Percentiles rank a stretch among this genome's conserved stretches.
These are phyloP conservation scores for Diplodia sapinea DNA, from an alignment of 2,329 filamentous ascomycete genomes.

Conservation along the genomic window DNA sequence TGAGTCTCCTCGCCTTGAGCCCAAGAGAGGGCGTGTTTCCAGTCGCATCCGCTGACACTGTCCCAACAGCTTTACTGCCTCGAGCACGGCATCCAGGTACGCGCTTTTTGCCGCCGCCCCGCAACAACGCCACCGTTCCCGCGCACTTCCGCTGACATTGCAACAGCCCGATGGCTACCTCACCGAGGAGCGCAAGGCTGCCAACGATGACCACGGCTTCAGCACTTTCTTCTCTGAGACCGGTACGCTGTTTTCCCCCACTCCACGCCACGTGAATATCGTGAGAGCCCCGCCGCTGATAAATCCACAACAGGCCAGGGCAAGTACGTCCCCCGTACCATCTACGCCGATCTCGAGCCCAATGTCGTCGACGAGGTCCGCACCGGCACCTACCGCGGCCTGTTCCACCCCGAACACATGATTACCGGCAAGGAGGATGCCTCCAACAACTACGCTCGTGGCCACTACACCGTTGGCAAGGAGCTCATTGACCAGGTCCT, in stretches of 20 bases:
- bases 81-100: slow-evolving; percentile 98
- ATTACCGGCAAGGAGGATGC: slow-evolving; percentile 79
- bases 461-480: slow-evolving; percentile 78
- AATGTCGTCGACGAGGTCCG: slow-evolving; percentile 76
- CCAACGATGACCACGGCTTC: slow-evolving; percentile 94
- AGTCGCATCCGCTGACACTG: slow-evolving; percentile 7
- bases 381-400: slow-evolving; percentile 69
- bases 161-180: slow-evolving; percentile 94
- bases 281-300: slow-evolving; percentile 24
- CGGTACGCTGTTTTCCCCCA: slow-evolving; percentile 48
- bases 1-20: slow-evolving; percentile 59
- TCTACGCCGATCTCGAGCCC: slow-evolving; percentile 75
- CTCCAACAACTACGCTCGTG: slow-evolving; percentile 78
- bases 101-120: slow-evolving; percentile 42
- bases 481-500: slow-evolving; percentile 75
- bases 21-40: neutral
- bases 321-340: slow-evolving; percentile 74
- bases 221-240: slow-evolving; percentile 83
- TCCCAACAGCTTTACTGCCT: slow-evolving; percentile 89
- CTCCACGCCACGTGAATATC: slow-evolving; percentile 16
- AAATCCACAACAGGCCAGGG: slow-evolving; percentile 46
- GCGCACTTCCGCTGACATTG: slow-evolving; percentile 36
- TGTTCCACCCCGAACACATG: slow-evolving; percentile 74
- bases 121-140: slow-evolving; percentile 4
- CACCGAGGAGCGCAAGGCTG: slow-evolving; percentile 94